phyloP scores from a whole-genome alignment of 352 stramenopile species.

The Pythium grandisporangium region DNA sequence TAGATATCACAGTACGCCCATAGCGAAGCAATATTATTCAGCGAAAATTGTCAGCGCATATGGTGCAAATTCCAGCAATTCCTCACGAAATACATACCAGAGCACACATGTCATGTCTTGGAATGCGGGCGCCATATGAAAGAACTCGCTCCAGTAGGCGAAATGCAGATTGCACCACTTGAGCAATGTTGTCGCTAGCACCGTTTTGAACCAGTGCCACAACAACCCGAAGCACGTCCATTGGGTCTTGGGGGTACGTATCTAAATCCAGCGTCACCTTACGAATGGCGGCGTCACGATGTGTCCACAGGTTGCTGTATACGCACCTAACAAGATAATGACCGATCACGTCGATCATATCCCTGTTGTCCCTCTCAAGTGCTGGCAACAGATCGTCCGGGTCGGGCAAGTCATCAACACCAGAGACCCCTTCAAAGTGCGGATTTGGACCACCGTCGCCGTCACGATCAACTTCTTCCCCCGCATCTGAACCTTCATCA shows the following conservation, averaged over 20 bases:
- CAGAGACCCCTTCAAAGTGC: slow-evolving; percentile 57
- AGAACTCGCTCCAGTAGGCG: slow-evolving; percentile 53
- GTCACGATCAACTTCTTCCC: slow-evolving; percentile 5
- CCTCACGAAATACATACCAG: slow-evolving; percentile 1
- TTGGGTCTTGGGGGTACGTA: slow-evolving; percentile 34
- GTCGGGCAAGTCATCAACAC: slow-evolving; percentile 57
- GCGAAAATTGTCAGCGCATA: too few species aligned
- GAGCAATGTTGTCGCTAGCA: slow-evolving; percentile 57
- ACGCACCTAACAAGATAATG: slow-evolving; percentile 73
- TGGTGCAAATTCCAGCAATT: too few species aligned
- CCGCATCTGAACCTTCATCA: too few species aligned
- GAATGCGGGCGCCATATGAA: slow-evolving; percentile 28
- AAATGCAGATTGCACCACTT: slow-evolving; percentile 72
- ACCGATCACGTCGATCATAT: slow-evolving; percentile 68
- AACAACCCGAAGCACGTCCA: slow-evolving; percentile 44
- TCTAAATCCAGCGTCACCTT: slow-evolving; percentile 77
- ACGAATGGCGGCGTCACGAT: slow-evolving; percentile 71
- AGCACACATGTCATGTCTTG: slow-evolving; percentile 59
- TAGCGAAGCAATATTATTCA: neutral
- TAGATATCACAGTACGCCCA: slow-evolving; percentile 10
- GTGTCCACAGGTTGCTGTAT: slow-evolving; percentile 85
- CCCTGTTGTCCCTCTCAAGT: slow-evolving; percentile 66
- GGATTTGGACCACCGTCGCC: slow-evolving; percentile 26
- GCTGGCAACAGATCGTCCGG: slow-evolving; percentile 58
- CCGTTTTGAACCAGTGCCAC: slow-evolving; percentile 66